Evolutionary conservation across 306 rosid species (phyloP).

Genomic region (Luffa acutangula): DNA sequence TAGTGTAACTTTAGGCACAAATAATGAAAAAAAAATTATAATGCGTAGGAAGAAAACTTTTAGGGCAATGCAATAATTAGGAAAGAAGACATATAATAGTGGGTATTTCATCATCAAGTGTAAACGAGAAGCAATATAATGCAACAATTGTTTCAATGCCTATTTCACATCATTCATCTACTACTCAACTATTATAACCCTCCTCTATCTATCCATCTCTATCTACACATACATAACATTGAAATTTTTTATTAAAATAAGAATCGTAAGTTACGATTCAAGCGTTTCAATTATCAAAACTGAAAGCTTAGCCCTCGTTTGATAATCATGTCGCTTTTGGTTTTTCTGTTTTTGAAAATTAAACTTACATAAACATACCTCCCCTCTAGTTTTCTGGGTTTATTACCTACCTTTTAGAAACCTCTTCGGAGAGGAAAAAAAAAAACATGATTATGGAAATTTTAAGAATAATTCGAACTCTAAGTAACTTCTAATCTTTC

Average conservation of each 20-base stretch:
- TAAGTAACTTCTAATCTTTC: neutral
- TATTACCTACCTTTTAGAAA: too few species aligned
- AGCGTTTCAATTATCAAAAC: too few species aligned
- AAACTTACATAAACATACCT: too few species aligned
- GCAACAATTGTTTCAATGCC: neutral
- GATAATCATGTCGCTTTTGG: too few species aligned
- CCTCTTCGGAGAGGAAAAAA: too few species aligned
- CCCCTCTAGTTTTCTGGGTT: too few species aligned
- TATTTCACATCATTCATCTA: neutral
- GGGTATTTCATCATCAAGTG: constrained; percentile 12
- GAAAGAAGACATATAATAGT: constrained; percentile 4
- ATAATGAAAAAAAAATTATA: neutral
- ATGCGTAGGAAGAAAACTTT: constrained; percentile 10
- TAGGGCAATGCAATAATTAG: neutral
- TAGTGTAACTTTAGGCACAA: constrained; percentile 6
- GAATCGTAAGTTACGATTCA: too few species aligned
- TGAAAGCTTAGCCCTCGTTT: too few species aligned
- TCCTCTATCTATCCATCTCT: neutral
- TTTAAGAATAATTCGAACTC: neutral
- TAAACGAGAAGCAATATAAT: constrained; percentile 8
- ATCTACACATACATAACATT: neutral
- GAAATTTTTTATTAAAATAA: too few species aligned
- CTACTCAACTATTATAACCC: neutral
- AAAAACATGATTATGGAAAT: too few species aligned
- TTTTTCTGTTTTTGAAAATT: too few species aligned